Evolutionary conservation across 2,329 filamentous ascomycete genomes (phyloP).

Genomic region (Chaetomium globosum): DNA sequence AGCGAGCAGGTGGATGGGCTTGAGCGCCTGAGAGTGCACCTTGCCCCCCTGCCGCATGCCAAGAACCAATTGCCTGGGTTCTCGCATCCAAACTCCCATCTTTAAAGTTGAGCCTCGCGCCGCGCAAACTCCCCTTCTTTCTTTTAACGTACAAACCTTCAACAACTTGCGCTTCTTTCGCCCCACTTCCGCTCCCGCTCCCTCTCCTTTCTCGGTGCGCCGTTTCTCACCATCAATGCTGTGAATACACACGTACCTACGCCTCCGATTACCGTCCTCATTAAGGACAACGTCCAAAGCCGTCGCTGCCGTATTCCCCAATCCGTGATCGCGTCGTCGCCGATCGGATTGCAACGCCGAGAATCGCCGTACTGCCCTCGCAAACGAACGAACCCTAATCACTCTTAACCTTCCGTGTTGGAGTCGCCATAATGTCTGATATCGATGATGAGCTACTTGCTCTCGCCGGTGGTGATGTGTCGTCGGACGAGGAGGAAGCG

Average conservation of each 20-base stretch:
- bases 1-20: not conserved
- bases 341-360: not conserved
- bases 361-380: conserved; percentile 13
- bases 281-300: not conserved
- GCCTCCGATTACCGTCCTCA: not conserved
- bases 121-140: not conserved
- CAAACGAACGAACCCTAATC: not conserved
- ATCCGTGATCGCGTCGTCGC: not conserved
- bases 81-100: not conserved
- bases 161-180: not conserved
- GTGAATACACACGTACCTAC: not conserved
- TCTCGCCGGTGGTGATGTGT: conserved; percentile 77
- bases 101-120: conserved; percentile 7
- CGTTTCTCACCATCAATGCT: not conserved
- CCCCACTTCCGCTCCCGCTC: not conserved
- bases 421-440: conserved; percentile 68
- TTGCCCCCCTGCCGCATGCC: not conserved
- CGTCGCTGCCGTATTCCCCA: not conserved
- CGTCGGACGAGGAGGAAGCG: conserved; percentile 60
- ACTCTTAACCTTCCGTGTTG: not conserved
- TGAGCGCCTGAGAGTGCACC: not conserved
- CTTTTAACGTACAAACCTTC: not conserved
- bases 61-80: conserved; percentile 12
- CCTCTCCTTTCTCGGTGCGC: not conserved
- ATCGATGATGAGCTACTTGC: conserved; percentile 93